Percentiles rank a stretch among this genome's conserved stretches.
Conservation (phyloP, 169 alveolate species). For the Miamiensis avidus region DNA sequence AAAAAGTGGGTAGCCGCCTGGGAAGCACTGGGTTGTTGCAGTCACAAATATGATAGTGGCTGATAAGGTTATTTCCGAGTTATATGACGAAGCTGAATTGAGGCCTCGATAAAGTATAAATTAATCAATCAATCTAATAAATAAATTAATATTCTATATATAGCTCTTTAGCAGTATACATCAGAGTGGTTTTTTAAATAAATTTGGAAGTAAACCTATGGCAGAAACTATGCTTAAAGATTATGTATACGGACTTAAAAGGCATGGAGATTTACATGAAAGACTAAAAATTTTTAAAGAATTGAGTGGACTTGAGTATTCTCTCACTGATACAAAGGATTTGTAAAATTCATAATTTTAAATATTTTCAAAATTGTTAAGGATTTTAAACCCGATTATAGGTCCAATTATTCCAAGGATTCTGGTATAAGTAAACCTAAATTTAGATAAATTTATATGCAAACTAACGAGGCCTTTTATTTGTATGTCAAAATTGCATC, state of each 20-base stretch:
- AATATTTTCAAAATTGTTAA: not conserved
- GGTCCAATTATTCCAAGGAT: not conserved
- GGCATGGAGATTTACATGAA: not conserved
- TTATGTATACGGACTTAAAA: not conserved
- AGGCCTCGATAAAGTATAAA: not conserved
- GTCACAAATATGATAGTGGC: not conserved
- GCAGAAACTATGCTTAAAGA: constrained; percentile 22
- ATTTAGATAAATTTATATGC: constrained; percentile 19
- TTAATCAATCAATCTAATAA: not conserved
- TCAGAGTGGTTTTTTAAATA: constrained; percentile 22
- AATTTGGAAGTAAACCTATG: constrained; percentile 18
- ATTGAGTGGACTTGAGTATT: not conserved
- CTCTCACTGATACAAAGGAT: not conserved
- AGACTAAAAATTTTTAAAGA: constrained; percentile 19
- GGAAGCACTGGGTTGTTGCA: constrained; percentile 6
- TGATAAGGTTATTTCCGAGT: constrained; percentile 15
- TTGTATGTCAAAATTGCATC: not conserved
- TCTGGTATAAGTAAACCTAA: not conserved
- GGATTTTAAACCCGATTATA: too few species aligned
- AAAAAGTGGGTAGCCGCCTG: not conserved
- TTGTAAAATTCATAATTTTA: not conserved
- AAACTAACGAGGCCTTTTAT: not conserved
- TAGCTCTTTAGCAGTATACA: not conserved
- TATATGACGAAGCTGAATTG: constrained; percentile 14
- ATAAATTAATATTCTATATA: not conserved